Evolutionary conservation across 176 grass and related monocot species (phyloP).

Genomic region (Carex cristatella): DNA sequence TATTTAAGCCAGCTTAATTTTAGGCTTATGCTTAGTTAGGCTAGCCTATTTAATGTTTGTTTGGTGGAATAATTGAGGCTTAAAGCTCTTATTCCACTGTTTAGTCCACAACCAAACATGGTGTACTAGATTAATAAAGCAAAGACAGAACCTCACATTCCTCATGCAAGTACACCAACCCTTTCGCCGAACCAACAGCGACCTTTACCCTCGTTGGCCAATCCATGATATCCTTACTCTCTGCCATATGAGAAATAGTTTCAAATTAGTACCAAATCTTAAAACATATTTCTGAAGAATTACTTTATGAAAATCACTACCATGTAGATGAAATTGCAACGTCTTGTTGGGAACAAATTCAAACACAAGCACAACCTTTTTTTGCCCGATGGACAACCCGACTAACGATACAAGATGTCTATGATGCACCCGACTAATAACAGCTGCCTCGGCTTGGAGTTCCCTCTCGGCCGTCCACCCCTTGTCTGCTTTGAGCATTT

Average conservation of each 20-base stretch:
- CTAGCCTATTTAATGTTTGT: too few relatives aligned
- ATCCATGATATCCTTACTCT: conserved; percentile 20
- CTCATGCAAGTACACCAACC: conserved; percentile 34
- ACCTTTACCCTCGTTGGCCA: conserved; percentile 33
- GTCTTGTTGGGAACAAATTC: conserved; percentile 33
- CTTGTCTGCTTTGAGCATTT: conserved; percentile 29
- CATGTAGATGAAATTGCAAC: conserved; percentile 34
- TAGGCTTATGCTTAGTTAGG: too few relatives aligned
- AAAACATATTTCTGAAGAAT: neutral
- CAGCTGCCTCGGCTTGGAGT: conserved; percentile 31
- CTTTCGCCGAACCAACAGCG: conserved; percentile 30
- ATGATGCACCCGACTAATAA: conserved; percentile 39
- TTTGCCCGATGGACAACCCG: conserved; percentile 22
- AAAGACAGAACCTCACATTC: conserved; percentile 26
- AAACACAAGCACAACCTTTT: conserved; percentile 32
- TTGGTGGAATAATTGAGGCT: too few relatives aligned
- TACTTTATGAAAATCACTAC: neutral
- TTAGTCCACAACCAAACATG: too few relatives aligned
- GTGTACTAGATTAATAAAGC: neutral
- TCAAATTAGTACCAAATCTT: neutral
- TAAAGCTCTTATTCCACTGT: too few relatives aligned
- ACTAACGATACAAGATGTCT: conserved; percentile 31
- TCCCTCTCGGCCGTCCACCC: conserved; percentile 19
- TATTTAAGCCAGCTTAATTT: too few relatives aligned
- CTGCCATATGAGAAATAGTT: neutral